Evolutionary conservation across 805 yeast genomes (phyloP), one percentile per base, ranked within the genome.

Genomic region (Teunomyces pallodes): DNA sequence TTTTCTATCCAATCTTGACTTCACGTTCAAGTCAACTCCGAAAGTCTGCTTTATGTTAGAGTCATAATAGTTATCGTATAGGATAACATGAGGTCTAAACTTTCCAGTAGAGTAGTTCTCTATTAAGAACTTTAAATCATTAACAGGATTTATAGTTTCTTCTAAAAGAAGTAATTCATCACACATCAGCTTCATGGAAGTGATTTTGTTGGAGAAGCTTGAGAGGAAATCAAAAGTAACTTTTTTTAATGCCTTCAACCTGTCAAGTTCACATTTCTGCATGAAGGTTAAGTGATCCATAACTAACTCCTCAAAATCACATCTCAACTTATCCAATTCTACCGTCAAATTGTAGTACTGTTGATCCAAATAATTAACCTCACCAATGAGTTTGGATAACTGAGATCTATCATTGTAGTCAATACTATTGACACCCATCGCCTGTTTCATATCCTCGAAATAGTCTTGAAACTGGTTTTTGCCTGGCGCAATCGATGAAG

Each of bases 231-330:
- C 96, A 45, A 81, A 74, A 9, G 86, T 78, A 1, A 84, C 91
- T 50, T 86, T 84, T 63, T 88, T 87, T 51, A 89, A 69, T 0
- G 94, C 94, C 53, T 77, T 76, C 50, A 87, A 71, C 53, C 96
- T 77, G 66, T 89, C 95, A 31, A 80, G 64, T 66, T 89, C 96
- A 68, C 94, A 88, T 57, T 83, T 79, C 62, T 88, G 92, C 87
- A 89, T 82, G 61, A 85, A 87, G 17, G 83, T 67, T 44, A 85
- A 70, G 59, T 87, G 91, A 55, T 85, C 91, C 62, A 85, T 77
- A 48, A 86, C 74, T 30, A 78, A 61, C 58, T 86, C 92, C 64
- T 90, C 96, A 42, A 87, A 74, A 42, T 81, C 82, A 63, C 94
- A 86, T 49, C 96, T 75, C 10, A 80, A 64, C 39, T 74, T 72